Conservation (phyloP, 176 grass and related monocot genomes). For the Ensete ventricosum region DNA sequence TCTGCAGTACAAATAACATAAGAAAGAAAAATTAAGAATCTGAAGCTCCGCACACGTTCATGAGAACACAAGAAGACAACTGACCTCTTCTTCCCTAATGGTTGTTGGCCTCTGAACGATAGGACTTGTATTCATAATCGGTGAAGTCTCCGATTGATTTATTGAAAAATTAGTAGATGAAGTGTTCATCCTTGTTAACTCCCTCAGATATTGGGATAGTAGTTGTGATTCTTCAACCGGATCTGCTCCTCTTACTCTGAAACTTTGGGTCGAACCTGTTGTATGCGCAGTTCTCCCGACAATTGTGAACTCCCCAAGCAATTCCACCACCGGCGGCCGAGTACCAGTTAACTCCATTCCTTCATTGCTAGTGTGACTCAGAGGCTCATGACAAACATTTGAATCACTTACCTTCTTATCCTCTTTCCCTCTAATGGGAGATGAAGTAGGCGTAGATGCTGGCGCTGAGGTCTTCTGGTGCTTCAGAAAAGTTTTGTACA, state of each 20-base stretch:
- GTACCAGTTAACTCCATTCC: slow-evolving; percentile 10
- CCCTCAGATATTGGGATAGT: background rate
- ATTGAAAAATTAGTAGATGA: background rate
- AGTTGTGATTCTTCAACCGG: background rate
- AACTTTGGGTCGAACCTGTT: slow-evolving; percentile 11
- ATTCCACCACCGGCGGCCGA: slow-evolving; percentile 24
- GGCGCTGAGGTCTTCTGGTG: background rate
- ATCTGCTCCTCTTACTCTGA: background rate
- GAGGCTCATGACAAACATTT: background rate
- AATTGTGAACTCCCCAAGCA: slow-evolving; percentile 35
- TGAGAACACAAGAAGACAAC: background rate
- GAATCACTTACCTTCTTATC: background rate
- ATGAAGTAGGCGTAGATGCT: background rate
- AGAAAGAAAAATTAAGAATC: background rate
- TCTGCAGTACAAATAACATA: background rate
- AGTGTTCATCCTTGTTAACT: background rate
- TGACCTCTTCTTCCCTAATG: background rate
- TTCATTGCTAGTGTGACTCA: background rate
- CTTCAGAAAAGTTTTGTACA: slow-evolving; percentile 29
- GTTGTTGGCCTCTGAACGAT: background rate
- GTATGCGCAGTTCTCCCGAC: slow-evolving; percentile 6
- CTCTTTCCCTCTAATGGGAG: background rate
- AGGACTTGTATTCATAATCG: background rate
- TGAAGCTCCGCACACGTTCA: background rate
- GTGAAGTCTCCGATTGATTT: background rate